These are phyloP conservation scores for Quercus mongolica DNA, from an alignment of 306 rosid genomes.

Conservation along the genomic window DNA sequence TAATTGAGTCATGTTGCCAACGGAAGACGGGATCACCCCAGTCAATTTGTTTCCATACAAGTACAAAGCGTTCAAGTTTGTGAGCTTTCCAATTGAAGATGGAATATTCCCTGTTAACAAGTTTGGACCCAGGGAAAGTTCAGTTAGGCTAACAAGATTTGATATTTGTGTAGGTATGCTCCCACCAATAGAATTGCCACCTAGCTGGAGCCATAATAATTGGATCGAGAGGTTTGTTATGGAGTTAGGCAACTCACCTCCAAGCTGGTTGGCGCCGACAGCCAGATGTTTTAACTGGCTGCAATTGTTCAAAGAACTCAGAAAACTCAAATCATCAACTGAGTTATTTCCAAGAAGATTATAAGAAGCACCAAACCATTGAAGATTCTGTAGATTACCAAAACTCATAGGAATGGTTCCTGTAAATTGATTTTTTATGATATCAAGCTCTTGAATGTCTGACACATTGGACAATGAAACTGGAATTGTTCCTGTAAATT, in stretches of 20 bases:
- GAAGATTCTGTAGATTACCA: neutral
- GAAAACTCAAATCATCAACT: neutral
- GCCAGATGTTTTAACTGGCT: neutral
- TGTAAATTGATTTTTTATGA: rapidly evolving
- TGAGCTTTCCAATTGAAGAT: neutral
- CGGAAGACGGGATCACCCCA: neutral
- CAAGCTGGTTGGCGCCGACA: neutral
- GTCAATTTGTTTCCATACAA: neutral
- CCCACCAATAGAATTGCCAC: neutral
- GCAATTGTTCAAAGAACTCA: neutral
- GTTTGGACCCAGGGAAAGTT: neutral
- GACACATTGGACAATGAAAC: neutral
- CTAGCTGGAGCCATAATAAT: neutral
- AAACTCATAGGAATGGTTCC: neutral
- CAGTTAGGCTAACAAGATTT: neutral
- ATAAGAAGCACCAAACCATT: rapidly evolving
- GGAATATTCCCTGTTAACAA: neutral
- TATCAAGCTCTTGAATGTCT: neutral
- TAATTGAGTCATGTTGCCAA: neutral
- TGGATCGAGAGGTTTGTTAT: neutral
- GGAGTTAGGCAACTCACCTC: neutral
- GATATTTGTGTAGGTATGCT: neutral
- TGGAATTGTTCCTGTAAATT: neutral
- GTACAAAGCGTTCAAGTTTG: neutral
- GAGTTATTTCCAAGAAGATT: neutral